Evolutionary conservation across 1,284 basidiomycete genomes (phyloP), one percentile per base, ranked within the genome.

Genomic region (Pterula multifida): DNA sequence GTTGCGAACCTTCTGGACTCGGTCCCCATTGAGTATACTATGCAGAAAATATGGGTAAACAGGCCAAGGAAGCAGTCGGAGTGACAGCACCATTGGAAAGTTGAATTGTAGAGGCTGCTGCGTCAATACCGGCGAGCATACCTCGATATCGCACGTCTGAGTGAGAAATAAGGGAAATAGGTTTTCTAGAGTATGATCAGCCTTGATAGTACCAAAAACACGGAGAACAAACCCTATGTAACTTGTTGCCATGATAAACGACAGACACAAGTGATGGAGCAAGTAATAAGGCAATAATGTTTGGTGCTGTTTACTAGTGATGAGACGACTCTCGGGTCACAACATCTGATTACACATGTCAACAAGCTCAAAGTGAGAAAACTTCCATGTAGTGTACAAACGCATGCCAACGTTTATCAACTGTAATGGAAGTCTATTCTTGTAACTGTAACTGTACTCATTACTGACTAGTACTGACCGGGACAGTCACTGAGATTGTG

Each of bases 91-190:
- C 88, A 75, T 90, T 88, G 45, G 86, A 87, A 39, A 92, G 75
- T 60, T 90, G 85, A 55, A 93, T 90, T 3, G 90, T 91, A 13
- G 87, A 89, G 51, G 83, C 81, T 51, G 70, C 76, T 26, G 86
- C 83, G 67, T 92, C 86, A 61, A 92, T 90, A 26, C 85, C 85
- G 50, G 85, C 85, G 45, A 93, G 72, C 53, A 89, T 88, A 54
- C 89, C 89, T 56, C 87, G 78, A 69, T 93, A 93, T 51, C 90
- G 83, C 57, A 92, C 87, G 75, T 91, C 89, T 51, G 88, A 90
- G 63, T 89, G 86, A 54, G 90, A 91, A 62, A 90, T 85, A 62
- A 93, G 80, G 56, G 86, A 89, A 57, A 93, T 92, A n/a, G 83
- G 76, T 73, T 88, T 88, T 64, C 85, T 87, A 65, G n/a, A 46